These are phyloP conservation scores for Cymbidium sinense DNA, from an alignment of 106 monocot genomes.

Conservation along the genomic window DNA sequence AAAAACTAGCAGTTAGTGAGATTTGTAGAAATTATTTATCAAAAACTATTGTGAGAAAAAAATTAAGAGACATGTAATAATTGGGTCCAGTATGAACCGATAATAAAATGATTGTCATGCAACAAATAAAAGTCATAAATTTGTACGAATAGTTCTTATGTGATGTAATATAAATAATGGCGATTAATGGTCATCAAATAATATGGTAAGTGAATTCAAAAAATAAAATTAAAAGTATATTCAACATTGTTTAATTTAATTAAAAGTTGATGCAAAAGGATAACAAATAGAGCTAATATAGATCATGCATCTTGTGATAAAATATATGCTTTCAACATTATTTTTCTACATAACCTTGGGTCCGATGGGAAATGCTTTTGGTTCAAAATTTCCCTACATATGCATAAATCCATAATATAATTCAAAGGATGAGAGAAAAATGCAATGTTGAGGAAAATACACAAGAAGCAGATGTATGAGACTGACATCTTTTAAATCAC, in stretches of 20 bases:
- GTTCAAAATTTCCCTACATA: not conserved
- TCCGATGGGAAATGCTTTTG: not conserved
- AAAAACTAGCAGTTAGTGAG: too few relatives aligned
- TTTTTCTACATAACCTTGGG: not conserved
- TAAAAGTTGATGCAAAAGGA: not conserved
- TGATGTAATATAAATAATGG: not conserved
- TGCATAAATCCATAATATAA: not conserved
- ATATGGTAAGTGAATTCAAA: not conserved
- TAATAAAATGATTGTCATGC: too few relatives aligned
- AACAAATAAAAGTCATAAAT: too few relatives aligned
- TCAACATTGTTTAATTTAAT: not conserved
- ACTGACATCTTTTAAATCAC: not conserved
- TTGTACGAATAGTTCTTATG: not conserved
- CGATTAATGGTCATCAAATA: not conserved
- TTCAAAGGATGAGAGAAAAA: not conserved
- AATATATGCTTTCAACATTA: not conserved
- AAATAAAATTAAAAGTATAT: not conserved
- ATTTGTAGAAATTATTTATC: too few relatives aligned
- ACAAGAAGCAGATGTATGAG: not conserved
- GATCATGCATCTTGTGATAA: not conserved
- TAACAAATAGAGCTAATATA: not conserved
- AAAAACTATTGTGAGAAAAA: too few relatives aligned
- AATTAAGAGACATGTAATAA: too few relatives aligned
- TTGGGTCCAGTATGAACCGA: too few relatives aligned
- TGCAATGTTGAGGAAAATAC: not conserved